phyloP scores from a whole-genome alignment of 1,284 basidiomycete species.

The Naganishia liquefaciens region DNA sequence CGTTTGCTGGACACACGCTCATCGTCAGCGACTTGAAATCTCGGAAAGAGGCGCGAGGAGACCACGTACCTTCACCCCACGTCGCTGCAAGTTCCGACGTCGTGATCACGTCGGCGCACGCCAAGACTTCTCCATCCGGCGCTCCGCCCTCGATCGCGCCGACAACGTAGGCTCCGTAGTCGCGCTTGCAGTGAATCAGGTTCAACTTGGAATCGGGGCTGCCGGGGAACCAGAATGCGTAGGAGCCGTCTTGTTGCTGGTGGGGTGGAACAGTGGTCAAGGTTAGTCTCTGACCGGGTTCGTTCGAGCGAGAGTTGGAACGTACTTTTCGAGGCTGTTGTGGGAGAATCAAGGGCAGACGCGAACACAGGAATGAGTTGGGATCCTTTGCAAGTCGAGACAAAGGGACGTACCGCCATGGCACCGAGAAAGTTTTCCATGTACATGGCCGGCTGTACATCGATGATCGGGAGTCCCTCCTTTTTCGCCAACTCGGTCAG shows the following conservation, averaged over 20 bases:
- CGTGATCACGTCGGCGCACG: constrained; percentile 28
- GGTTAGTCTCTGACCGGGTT: not conserved
- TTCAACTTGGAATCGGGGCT: constrained; percentile 38
- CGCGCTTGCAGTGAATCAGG: constrained; percentile 22
- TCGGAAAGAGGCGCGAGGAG: no score
- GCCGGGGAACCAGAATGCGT: constrained; percentile 47
- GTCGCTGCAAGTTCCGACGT: constrained; percentile 7
- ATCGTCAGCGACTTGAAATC: not conserved
- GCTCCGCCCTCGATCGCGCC: constrained; percentile 30
- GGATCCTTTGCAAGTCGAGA: not conserved
- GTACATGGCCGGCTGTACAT: constrained; percentile 28
- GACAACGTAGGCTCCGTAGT: constrained; percentile 33
- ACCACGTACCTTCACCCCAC: constrained; percentile 22
- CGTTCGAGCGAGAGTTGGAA: not conserved
- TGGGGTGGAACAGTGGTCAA: not conserved
- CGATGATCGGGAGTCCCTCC: constrained; percentile 22
- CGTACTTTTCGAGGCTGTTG: constrained; percentile 15
- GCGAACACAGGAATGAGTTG: no score
- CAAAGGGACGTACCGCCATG: constrained; percentile 10
- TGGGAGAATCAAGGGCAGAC: no score
- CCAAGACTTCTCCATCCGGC: constrained; percentile 18
- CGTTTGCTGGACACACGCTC: constrained; percentile 6
- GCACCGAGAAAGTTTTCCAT: constrained; percentile 29
- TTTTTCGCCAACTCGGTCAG: constrained; percentile 24
- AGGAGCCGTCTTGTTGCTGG: constrained; percentile 36